Evolutionary conservation across 306 rosid species (phyloP), one percentile per base, ranked within the genome.

Genomic region (Vicia faba): DNA sequence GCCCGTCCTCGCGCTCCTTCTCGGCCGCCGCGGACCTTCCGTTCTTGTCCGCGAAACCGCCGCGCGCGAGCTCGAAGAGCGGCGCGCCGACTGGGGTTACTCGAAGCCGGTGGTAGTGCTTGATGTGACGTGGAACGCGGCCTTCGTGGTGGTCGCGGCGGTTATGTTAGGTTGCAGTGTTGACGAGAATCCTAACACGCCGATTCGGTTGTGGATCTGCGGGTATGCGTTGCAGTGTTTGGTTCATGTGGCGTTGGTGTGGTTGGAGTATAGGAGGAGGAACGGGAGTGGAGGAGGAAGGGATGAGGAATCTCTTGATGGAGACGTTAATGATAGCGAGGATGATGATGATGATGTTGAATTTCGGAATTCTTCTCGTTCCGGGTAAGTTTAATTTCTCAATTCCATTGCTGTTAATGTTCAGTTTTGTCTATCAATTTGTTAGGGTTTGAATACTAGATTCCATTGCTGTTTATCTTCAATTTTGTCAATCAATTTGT

Each of bases 81-180:
- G 99, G 8, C 83, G 99, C 29, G 87, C 87, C 19, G 96, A 90
- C 70, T 93, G 97, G 99, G 99, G 97, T 0, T 93, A 93, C 80
- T 93, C 99, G 70, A 89, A 83, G 84, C 99, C 97, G 5, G 96
- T 93, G 46, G 97, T 90, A 56, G 89, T 87, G 18, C 79, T 93
- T 13, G 97, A 90, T 78, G 73, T 90, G 70, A 64, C 78, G 79
- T 93, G 99, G 99, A 93, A 93, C 77, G 73, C 79, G 66, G 86
- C 86, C 3, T 93, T 93, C 48, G 95, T 90, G 16, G 78, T 86
- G 64, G 95, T 86, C 2, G 78, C 99, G 8, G 64, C 54, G 48
- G 96, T 18, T 64, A 85, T 93, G 90, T 81, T 93, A 16, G 20
- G 82, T 1, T 66, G 54, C 69, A 76, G 92, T 8, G 1, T 14